These are phyloP conservation scores for Rhodotorula sp. DNA, from an alignment of 1,284 basidiomycete genomes.

Conservation along the genomic window DNA sequence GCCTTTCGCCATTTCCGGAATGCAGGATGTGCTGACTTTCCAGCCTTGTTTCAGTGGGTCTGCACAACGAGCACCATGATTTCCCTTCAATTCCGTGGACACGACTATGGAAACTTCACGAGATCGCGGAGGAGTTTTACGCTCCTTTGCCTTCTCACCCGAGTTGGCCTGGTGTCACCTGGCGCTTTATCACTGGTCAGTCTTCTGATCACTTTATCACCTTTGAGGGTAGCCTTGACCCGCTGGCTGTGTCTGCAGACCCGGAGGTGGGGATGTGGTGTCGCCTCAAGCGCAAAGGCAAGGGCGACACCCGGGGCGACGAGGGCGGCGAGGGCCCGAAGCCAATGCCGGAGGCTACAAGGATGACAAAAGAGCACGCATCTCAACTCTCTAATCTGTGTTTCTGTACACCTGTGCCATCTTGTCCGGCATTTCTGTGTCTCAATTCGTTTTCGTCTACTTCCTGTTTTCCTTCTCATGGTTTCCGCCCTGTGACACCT, in stretches of 20 bases:
- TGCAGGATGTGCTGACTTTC: background rate
- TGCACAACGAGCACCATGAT: slow-evolving; percentile 93
- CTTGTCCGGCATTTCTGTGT: background rate
- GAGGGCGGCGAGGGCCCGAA: slow-evolving; percentile 26
- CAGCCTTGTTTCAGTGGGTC: slow-evolving; percentile 62
- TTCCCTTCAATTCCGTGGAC: slow-evolving; percentile 95
- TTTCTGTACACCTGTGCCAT: background rate
- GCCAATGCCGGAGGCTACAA: slow-evolving; percentile 31
- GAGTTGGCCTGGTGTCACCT: slow-evolving; percentile 90
- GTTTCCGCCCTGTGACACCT: no score
- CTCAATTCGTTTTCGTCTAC: no score
- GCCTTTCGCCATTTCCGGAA: background rate
- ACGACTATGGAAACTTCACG: slow-evolving; percentile 75
- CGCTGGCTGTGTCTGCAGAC: slow-evolving; percentile 9
- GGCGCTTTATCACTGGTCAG: slow-evolving; percentile 79
- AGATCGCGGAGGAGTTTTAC: slow-evolving; percentile 89
- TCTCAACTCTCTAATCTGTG: no score
- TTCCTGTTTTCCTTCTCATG: no score
- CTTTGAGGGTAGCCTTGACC: no score
- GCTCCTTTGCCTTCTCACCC: slow-evolving; percentile 80
- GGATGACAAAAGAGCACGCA: slow-evolving; percentile 22
- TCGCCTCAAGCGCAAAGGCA: slow-evolving; percentile 23
- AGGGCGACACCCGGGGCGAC: slow-evolving; percentile 4
- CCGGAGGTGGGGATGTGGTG: slow-evolving; percentile 35
- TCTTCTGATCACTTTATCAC: no score